Evolutionary conservation across 2,329 filamentous ascomycete genomes (phyloP), one percentile per base, ranked within the genome.

Genomic region (Cadophora sp.): DNA sequence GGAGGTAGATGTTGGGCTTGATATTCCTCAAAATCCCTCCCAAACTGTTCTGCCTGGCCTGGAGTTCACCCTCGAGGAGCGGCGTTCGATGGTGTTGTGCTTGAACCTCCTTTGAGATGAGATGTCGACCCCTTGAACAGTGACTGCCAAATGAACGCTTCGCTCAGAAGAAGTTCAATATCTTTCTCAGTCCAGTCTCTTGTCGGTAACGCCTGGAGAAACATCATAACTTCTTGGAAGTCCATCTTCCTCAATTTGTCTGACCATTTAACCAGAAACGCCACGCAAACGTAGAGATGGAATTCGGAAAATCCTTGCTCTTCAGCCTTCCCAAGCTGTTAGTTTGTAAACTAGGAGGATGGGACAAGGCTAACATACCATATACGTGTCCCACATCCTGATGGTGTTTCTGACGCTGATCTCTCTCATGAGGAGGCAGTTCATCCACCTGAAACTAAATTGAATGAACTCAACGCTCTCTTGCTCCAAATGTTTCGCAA

Each of bases 371-470:
- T 13, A 47, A 81, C 89, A 78, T 83, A 97, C 95, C 82, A 99
- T 87, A 81, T 99, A 99, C 30, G 96, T 99, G 80, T 99, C 96
- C 96, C 96, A 99, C 96, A 99, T 99, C 73, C 96, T 87, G 71
- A 99, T 97, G 0, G 94, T 97, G 78, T 97, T 98, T 78, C 90
- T 92, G 66, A 99, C 95, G 77, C 92, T 97, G 71, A 99, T 92
- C 81, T 99, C 96, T 70, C 96, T 88, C 96, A 99, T 99, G 71
- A 99, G 84, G 62, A 99, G 87, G 79, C 96, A 99, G 76, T 99
- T 99, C 96, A 99, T 99, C 96, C 96, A 99, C 65, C 96, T 87
- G 78, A 99, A 99, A 80, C 94, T 97, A 81, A 99, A 99, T 77
- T 99, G 96, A 75, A 99, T 99, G 76, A 99, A 99, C 78, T 99